Evolutionary conservation across 2,329 filamentous ascomycete species (phyloP), one percentile per base, ranked within the genome.

Genomic region (Clonostachys rosea): DNA sequence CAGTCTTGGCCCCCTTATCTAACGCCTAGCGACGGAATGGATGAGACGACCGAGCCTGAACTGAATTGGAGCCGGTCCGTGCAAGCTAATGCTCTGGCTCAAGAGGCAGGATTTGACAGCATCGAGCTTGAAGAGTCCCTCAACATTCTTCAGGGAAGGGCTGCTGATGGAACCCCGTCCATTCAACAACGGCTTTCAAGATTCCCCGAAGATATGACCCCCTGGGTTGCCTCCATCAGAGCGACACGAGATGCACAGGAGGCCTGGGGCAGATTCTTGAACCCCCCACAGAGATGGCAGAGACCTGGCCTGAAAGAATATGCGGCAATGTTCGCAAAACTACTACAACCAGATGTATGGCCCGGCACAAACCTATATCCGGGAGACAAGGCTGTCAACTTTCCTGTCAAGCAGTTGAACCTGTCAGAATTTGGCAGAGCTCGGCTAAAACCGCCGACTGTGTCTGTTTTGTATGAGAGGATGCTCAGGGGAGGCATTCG

Each of bases 341-440:
- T 85, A 2, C 61, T 70, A 16, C 56, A 60, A 14, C 56, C 59
- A 34, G 58, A 65, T 42, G 61, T 52, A 13, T 55, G 59, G n/a
- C 40, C 53, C 5, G 43, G 54, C 4, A 51, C 51, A 34, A 54
- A 50, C 4, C 49, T 71, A 13, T 58, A 79, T 3, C 81, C 85
- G 6, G 86, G 86, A 12, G 85, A 88, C 54, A 69, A 69, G 37
- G 72, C 81, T 17, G 66, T 83, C 17, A 73, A 79, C 47, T 60
- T 68, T 52, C 50, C 59, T 16, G 58, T 60, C 6, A 50, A 59
- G 44, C 49, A 61, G 37, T 56, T 69, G 62, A 87, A 74, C 61
- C 75, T 74, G 56, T 86, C 73, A 49, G 76, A 83, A n/a, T 79
- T 83, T 47, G 86, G 87, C 48, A 80, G 79, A 53, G 75, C 81